Evolutionary conservation across 345 rosid genomes (phyloP).

Genomic region (Clausena lansium): DNA sequence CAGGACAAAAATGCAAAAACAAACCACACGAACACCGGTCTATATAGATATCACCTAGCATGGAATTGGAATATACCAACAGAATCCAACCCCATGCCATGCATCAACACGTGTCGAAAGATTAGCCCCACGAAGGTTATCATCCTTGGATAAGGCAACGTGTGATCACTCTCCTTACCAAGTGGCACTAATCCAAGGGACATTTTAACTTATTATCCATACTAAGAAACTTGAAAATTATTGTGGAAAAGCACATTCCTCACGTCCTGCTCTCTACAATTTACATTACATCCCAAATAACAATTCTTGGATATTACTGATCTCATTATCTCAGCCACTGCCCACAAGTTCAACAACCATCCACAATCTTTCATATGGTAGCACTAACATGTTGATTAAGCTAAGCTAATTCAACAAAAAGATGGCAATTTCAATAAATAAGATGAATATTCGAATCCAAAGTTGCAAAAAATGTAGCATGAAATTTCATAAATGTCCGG

Average conservation of each 20-base stretch:
- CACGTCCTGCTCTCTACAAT: not conserved
- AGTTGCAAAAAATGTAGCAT: not conserved
- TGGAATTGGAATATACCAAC: slow-evolving; percentile 43
- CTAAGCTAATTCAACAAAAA: not conserved
- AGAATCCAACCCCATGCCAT: slow-evolving; percentile 26
- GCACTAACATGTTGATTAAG: not conserved
- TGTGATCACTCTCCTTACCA: slow-evolving; percentile 50
- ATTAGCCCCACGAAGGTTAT: slow-evolving; percentile 53
- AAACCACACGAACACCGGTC: slow-evolving; percentile 22
- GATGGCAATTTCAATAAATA: not conserved
- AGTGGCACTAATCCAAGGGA: slow-evolving; percentile 29
- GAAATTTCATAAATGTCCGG: slow-evolving; percentile 8
- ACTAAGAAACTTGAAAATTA: not conserved
- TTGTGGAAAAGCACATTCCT: slow-evolving; percentile 29
- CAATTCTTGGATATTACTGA: slow-evolving; percentile 5
- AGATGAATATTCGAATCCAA: not conserved
- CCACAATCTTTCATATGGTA: not conserved
- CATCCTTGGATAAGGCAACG: slow-evolving; percentile 64
- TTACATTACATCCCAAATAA: not conserved
- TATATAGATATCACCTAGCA: slow-evolving; percentile 33
- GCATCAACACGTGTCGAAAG: slow-evolving; percentile 45
- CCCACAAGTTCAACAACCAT: not conserved
- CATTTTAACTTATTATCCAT: slow-evolving; percentile 11
- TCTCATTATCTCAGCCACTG: slow-evolving; percentile 14
- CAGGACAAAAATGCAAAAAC: slow-evolving; percentile 38